Base-by-base conservation (phyloP, 1,139 yeast genomes). In the Suhomyces wounanorum region DNA sequence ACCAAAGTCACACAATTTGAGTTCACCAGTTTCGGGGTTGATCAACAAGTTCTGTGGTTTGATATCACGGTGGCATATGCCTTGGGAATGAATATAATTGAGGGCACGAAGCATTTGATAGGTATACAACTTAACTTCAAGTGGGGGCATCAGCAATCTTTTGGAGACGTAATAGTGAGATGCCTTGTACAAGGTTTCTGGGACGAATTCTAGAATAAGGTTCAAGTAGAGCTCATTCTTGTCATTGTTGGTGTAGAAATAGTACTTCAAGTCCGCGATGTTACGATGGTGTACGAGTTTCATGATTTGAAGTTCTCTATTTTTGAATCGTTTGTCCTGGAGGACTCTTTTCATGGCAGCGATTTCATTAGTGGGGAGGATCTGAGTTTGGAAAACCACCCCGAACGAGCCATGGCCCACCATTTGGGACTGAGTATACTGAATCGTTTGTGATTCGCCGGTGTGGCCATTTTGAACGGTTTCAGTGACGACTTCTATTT, bases 381-480 rank as follows among this genome's bases (percentile, higher is more conserved):
- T 78, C 54, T 83, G 85, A 9, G 97, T 90, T 62, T 90, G 96
- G 66, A 90, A 91, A 28, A 94, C 99, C 33, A 91, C 94, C 5
- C 99, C 99, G 74, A 94, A 94, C 18, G 98, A 91, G 14, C 99
- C 99, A 69, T 90, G 96, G 16, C 99, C 99, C 47, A 92, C 96
- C 78, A 92, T 92, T 62, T 89, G 84, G 52, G 84, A 81, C 64
- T 85, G 89, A 31, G 89, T 82, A 71, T 87, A 88, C 55, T 81
- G 81, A 52, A 89, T 77, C 50, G 80, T 80, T 52, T 78, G 78
- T 38, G 76, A 63, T 57, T 83, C 85, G 52, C 89, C 92, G 17
- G 87, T 82, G 61, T 80, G 85, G 47, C 95, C 94, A 61, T 86
- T 87, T 61, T 81, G 84, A 55, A 86, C 96, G 54, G 81, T 83